phyloP scores from a whole-genome alignment of 257 asterid species.

The Apocynum venetum region DNA sequence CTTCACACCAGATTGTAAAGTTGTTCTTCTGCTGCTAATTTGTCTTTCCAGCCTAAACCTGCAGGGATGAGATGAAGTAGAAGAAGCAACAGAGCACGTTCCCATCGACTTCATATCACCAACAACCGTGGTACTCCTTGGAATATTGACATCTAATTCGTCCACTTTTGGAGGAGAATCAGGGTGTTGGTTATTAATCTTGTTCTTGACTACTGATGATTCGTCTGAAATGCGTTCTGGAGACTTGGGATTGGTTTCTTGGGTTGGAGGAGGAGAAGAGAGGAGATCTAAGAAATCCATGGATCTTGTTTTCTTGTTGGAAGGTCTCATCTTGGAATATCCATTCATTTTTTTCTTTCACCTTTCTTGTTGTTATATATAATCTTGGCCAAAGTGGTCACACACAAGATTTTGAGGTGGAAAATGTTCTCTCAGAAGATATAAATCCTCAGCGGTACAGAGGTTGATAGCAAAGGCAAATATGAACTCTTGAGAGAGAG shows the following conservation, averaged over 20 bases:
- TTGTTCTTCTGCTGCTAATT: slow-evolving; percentile 8
- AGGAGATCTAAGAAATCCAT: slow-evolving; percentile 24
- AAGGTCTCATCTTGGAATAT: slow-evolving; percentile 31
- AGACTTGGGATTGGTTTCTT: slow-evolving; percentile 13
- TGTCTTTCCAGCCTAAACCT: slow-evolving; percentile 4
- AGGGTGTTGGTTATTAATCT: background rate
- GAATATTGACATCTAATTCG: slow-evolving; percentile 1
- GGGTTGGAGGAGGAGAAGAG: slow-evolving; percentile 5
- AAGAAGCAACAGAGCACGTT: slow-evolving; percentile 22
- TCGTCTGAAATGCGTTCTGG: background rate
- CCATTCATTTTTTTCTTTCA: slow-evolving; percentile 20
- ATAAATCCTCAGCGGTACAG: background rate
- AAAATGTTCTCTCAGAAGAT: background rate
- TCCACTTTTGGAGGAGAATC: background rate
- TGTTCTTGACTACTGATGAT: background rate
- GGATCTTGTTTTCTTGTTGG: slow-evolving; percentile 18
- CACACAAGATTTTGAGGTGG: background rate
- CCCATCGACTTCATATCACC: slow-evolving; percentile 17
- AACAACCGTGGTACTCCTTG: background rate
- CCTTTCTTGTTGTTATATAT: background rate
- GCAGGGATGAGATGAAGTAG: background rate
- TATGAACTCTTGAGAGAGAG: background rate
- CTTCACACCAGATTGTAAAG: slow-evolving; percentile 22
- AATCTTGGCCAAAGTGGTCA: background rate
- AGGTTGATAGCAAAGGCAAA: background rate